phyloP scores from a whole-genome alignment of 1,284 basidiomycete species.

The Irpex sp. region DNA sequence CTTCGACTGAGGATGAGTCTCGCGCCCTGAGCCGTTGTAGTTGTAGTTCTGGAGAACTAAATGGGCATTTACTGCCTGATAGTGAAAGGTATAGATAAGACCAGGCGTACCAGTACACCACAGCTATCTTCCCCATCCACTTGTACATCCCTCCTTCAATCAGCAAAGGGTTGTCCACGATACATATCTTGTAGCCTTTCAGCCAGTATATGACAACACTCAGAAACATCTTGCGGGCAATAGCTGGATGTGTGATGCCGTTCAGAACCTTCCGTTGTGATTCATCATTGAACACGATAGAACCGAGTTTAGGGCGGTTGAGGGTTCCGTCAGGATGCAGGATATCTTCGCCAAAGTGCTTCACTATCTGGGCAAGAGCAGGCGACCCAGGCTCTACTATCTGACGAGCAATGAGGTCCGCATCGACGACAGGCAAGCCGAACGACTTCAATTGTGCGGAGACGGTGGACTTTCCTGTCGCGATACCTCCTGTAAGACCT shows the following conservation, averaged over 20 bases:
- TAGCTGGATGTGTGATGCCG: slow-evolving; percentile 85
- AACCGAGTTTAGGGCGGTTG: slow-evolving; percentile 81
- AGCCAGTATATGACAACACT: slow-evolving; percentile 72
- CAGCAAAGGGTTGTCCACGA: slow-evolving; percentile 91
- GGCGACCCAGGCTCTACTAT: slow-evolving; percentile 85
- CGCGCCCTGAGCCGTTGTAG: slow-evolving; percentile 74
- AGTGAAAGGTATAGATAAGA: background rate
- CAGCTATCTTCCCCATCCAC: slow-evolving; percentile 78
- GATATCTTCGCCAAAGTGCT: slow-evolving; percentile 67
- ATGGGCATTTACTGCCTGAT: background rate
- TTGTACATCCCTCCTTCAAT: slow-evolving; percentile 88
- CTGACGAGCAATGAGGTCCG: slow-evolving; percentile 85
- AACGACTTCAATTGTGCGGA: slow-evolving; percentile 67
- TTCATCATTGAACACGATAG: slow-evolving; percentile 80
- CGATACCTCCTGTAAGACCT: slow-evolving; percentile 94
- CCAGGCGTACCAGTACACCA: slow-evolving; percentile 80
- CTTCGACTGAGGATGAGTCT: slow-evolving; percentile 50
- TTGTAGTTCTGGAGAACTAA: slow-evolving; percentile 71
- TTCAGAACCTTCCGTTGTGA: slow-evolving; percentile 74
- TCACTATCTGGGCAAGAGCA: slow-evolving; percentile 64
- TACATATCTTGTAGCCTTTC: slow-evolving; percentile 69
- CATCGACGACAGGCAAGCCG: slow-evolving; percentile 81
- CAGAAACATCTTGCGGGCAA: slow-evolving; percentile 72
- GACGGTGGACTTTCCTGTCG: slow-evolving; percentile 94
- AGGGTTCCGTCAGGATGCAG: slow-evolving; percentile 69